Evolutionary conservation across 768 basidiomycete species (phyloP).

Genomic region (Tylopilus sp.): DNA sequence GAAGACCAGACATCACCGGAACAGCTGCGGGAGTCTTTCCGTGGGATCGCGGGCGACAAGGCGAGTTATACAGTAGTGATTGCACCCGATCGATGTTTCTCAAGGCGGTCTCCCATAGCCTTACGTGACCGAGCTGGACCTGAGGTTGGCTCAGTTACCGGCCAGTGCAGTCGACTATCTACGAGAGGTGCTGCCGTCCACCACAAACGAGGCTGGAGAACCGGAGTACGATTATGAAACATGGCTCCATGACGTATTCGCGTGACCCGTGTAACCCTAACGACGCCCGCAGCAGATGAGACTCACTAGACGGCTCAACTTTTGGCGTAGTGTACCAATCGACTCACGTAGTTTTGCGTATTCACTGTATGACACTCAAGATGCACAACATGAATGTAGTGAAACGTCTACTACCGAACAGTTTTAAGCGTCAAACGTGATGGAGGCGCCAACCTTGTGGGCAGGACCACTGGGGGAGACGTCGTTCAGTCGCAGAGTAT

Average conservation of each 20-base stretch:
- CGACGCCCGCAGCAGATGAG: neutral
- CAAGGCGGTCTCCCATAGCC: conserved; percentile 47
- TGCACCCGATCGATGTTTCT: neutral
- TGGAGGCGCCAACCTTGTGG: conserved; percentile 81
- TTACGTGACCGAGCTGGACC: conserved; percentile 90
- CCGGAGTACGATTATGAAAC: conserved; percentile 76
- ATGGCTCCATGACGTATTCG: conserved; percentile 80
- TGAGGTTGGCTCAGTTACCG: conserved; percentile 81
- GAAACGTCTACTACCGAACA: conserved; percentile 17
- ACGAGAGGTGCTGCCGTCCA: conserved; percentile 72
- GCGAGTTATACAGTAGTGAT: conserved; percentile 36
- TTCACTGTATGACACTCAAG: neutral
- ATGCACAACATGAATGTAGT: conserved; percentile 5
- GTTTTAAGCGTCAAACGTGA: conserved; percentile 68
- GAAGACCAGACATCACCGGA: conserved; percentile 94
- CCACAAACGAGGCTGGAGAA: conserved; percentile 52
- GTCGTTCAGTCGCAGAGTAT: conserved; percentile 90
- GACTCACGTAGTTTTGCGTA: neutral
- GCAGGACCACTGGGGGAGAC: conserved; percentile 56
- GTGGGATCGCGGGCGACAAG: conserved; percentile 87
- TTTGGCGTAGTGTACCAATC: neutral
- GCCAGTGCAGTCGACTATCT: conserved; percentile 75
- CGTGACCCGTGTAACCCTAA: conserved; percentile 31
- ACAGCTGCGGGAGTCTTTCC: conserved; percentile 91
- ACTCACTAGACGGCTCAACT: neutral